Conservation (phyloP, 495 filamentous ascomycete genomes). For the Saxophila tyrrhenica region DNA sequence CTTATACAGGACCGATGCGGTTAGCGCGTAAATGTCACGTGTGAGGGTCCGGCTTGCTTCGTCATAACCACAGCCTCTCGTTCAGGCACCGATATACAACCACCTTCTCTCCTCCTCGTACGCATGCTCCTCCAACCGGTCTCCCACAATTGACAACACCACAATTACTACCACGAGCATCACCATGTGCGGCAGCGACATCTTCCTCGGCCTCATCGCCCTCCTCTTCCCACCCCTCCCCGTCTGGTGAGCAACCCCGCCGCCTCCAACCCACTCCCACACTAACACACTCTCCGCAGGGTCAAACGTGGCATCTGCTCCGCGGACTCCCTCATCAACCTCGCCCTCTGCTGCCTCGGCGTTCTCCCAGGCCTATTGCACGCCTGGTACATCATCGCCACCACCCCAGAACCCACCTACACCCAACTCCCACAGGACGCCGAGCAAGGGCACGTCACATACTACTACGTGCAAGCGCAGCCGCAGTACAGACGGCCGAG, state of each 20-base stretch:
- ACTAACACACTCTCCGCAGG: constrained; percentile 41
- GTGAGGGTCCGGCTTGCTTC: too few species aligned
- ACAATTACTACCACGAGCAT: not conserved
- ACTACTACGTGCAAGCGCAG: constrained; percentile 34
- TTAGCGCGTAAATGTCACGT: too few species aligned
- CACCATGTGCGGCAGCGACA: constrained; percentile 59
- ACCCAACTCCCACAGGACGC: constrained; percentile 51
- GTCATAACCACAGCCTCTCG: not conserved
- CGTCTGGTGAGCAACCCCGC: constrained; percentile 46
- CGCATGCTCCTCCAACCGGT: too few species aligned
- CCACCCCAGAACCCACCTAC: constrained; percentile 64
- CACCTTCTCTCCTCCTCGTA: too few species aligned
- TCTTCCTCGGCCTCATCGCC: constrained; percentile 79
- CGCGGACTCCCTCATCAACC: constrained; percentile 88
- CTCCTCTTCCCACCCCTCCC: constrained; percentile 89
- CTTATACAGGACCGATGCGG: too few species aligned
- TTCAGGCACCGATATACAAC: too few species aligned
- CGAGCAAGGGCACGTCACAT: constrained; percentile 35
- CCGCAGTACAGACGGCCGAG: constrained; percentile 2
- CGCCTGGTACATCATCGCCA: constrained; percentile 95
- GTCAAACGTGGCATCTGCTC: constrained; percentile 90
- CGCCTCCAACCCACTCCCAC: constrained; percentile 7
- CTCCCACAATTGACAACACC: too few species aligned
- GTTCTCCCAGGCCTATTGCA: constrained; percentile 86
- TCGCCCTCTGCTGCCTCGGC: constrained; percentile 77